phyloP scores from a whole-genome alignment of 176 grass and related monocot species.

The Triticum timopheevii region DNA sequence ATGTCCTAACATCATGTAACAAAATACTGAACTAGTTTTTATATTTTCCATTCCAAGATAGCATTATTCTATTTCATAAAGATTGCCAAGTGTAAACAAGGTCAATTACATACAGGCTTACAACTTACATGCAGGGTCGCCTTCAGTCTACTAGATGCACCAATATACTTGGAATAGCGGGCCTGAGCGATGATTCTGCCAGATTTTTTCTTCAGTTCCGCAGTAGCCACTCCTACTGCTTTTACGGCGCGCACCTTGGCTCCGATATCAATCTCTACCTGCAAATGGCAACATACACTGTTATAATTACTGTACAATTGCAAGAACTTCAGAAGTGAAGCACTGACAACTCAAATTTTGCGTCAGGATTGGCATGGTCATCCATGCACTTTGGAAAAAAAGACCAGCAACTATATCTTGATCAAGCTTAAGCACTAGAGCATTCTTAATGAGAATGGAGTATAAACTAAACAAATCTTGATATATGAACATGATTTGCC shows the following conservation, averaged over 20 bases:
- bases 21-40: background rate
- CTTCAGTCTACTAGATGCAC: constrained; percentile 55
- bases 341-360: too few relatives aligned
- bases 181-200: constrained; percentile 45
- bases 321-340: background rate
- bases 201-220: constrained; percentile 65
- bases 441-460: too few relatives aligned
- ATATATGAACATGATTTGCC: too few relatives aligned
- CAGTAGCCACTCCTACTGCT: background rate
- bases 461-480: too few relatives aligned
- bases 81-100: background rate
- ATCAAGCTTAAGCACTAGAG: too few relatives aligned
- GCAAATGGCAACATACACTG: background rate
- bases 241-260: constrained; percentile 34
- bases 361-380: too few relatives aligned
- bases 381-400: too few relatives aligned
- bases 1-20: too few relatives aligned
- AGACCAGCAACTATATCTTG: too few relatives aligned
- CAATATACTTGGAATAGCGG: too few relatives aligned
- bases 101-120: background rate
- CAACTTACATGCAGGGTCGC: background rate
- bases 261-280: constrained; percentile 89
- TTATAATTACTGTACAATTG: background rate
- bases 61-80: background rate
- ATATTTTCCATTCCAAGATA: background rate